phyloP scores from a whole-genome alignment of 1,284 basidiomycete genomes.

The Singerocomus rubriflavus region DNA sequence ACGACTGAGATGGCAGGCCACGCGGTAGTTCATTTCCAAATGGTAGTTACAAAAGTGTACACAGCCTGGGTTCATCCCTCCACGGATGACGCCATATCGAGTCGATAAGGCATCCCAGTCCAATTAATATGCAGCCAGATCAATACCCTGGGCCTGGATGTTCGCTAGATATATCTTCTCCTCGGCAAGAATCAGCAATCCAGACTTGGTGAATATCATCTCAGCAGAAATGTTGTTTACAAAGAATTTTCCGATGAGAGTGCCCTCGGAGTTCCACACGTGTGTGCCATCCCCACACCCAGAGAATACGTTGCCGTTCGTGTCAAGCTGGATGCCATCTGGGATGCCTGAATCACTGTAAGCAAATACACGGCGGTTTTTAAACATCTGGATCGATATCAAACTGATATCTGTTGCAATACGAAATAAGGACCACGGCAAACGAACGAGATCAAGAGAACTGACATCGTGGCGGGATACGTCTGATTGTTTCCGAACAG shows the following conservation, averaged over 20 bases:
- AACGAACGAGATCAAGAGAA: not conserved
- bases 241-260: constrained; percentile 74
- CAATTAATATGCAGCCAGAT: constrained; percentile 9
- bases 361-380: constrained; percentile 69
- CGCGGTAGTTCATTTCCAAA: not conserved
- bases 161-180: constrained; percentile 17
- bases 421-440: not conserved
- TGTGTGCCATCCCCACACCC: constrained; percentile 33
- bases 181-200: constrained; percentile 20
- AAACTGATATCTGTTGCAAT: constrained; percentile 54
- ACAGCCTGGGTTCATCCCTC: not conserved
- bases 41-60: not conserved
- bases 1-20: no score
- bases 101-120: not conserved
- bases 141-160: constrained; percentile 17
- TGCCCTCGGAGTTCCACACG: constrained; percentile 64
- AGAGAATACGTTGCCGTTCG: constrained; percentile 19
- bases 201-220: constrained; percentile 49
- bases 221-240: constrained; percentile 57
- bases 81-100: not conserved
- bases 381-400: constrained; percentile 65
- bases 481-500: constrained; percentile 59
- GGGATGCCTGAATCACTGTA: constrained; percentile 65
- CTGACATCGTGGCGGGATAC: constrained; percentile 66
- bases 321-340: constrained; percentile 59